Evolutionary conservation across 805 yeast genomes (phyloP).

Genomic region (Lipomyces sp.): DNA sequence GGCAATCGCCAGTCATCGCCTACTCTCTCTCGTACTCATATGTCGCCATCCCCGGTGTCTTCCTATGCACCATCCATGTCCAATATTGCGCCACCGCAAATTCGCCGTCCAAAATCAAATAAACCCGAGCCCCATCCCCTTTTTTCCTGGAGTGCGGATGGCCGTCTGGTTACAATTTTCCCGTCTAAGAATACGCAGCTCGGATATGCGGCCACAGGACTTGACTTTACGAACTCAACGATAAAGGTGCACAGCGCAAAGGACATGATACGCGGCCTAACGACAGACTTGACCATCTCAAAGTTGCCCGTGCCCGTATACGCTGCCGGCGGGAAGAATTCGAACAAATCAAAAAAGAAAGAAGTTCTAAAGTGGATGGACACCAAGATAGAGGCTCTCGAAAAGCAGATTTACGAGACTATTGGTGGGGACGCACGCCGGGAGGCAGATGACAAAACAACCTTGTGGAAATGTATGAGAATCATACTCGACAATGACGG

Average conservation of each 20-base stretch:
- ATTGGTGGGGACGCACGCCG: slow-evolving; percentile 31
- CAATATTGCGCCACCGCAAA: not conserved
- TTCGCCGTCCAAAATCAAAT: not conserved
- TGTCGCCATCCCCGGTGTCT: not conserved
- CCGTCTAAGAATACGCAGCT: slow-evolving; percentile 37
- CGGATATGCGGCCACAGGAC: slow-evolving; percentile 36
- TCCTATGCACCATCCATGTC: not conserved
- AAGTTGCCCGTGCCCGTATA: slow-evolving; percentile 68
- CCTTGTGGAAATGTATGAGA: slow-evolving; percentile 39
- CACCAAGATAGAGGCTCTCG: slow-evolving; percentile 36
- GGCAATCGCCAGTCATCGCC: not conserved
- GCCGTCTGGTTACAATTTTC: slow-evolving; percentile 47
- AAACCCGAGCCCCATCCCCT: slow-evolving; percentile 46
- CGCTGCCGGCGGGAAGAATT: slow-evolving; percentile 40
- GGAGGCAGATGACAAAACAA: slow-evolving; percentile 33
- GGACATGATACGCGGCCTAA: slow-evolving; percentile 30
- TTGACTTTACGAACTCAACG: slow-evolving; percentile 36
- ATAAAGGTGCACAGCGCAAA: slow-evolving; percentile 34
- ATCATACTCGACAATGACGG: slow-evolving; percentile 34
- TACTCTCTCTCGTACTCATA: not conserved
- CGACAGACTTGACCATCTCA: slow-evolving; percentile 35
- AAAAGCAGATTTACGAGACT: slow-evolving; percentile 28
- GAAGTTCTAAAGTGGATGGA: slow-evolving; percentile 70
- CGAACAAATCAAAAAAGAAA: slow-evolving; percentile 54
- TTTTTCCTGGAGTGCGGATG: slow-evolving; percentile 57